Evolutionary conservation across 1,139 yeast species (phyloP), one percentile per base, ranked within the genome.

Genomic region (Suhomyces yuchorum): DNA sequence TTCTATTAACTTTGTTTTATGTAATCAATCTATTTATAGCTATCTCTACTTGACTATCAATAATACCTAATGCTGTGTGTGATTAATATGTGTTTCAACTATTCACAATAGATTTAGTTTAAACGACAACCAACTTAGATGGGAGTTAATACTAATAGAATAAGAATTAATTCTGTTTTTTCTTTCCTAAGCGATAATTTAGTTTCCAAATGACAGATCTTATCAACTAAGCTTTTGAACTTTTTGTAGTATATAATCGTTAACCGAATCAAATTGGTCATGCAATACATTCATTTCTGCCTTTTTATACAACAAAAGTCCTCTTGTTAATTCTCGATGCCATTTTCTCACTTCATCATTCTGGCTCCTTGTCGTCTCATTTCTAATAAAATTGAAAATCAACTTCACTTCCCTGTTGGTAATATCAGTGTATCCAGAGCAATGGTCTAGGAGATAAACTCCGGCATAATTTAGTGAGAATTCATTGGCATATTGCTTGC

Each of bases 241-340:
- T 43, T 55, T 59, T 4, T 37, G 26, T 7, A 53, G 30, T n/a
- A 60, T 57, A 42, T 60, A 56, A 5, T 43, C 20, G 33, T 47
- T 49, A 4, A 49, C 28, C 2, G 44, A 28, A 42, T 40, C 20
- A 8, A 22, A 19, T n/a, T 37, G 26, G 15, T 42, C 42, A 14
- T 52, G 50, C 15, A 63, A 56, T 6, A 69, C 66, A 54, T 84
- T 81, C 75, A 85, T 75, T 58, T 85, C 91, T 0, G 86, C 82
- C 56, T 83, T 84, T 50, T 74, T 74, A 26, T 71, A 70, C 26
- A 84, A 61, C 33, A 80, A 62, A 51, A 84, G 54, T 42, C 82
- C 80, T 51, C 87, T 62, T 40, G 83, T 84, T 2, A 82, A 56
- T 57, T 85, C 86, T 23, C 73, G 53, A 48, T 63, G 69, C 66